phyloP scores from a whole-genome alignment of 371 early-diverging fungal species.

The Mortierella sp. region DNA sequence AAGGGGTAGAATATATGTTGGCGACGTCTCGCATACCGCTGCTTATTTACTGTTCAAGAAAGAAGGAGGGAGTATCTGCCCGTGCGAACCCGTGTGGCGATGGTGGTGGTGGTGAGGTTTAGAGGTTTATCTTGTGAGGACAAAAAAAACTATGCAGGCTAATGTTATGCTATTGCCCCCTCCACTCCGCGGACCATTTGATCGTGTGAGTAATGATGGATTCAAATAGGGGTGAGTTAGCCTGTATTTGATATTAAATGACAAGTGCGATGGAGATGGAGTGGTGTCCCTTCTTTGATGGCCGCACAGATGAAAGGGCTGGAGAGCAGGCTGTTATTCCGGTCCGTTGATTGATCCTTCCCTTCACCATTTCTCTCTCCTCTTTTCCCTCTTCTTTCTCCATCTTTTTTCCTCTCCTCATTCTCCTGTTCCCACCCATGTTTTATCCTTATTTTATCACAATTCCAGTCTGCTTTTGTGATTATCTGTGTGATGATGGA shows the following conservation, averaged over 20 bases:
- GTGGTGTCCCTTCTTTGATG: not conserved
- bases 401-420: not conserved
- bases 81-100: not conserved
- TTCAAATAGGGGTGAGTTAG: not conserved
- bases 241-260: not conserved
- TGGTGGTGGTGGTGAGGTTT: no score
- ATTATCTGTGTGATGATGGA: no score
- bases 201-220: not conserved
- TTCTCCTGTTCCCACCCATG: not conserved
- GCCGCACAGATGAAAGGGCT: not conserved
- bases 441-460: not conserved
- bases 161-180: no score
- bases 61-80: no score
- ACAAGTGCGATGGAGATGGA: not conserved
- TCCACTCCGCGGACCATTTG: not conserved
- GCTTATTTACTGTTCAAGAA: no score
- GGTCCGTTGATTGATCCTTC: not conserved
- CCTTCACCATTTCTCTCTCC: not conserved
- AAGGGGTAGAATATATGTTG: no score
- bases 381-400: not conserved
- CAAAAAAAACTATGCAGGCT: no score
- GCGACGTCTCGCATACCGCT: no score
- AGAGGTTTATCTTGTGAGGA: no score
- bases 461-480: not conserved
- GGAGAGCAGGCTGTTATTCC: not conserved